Conservation (phyloP, 1,139 yeast genomes). For the Tardiomyces blankii region DNA sequence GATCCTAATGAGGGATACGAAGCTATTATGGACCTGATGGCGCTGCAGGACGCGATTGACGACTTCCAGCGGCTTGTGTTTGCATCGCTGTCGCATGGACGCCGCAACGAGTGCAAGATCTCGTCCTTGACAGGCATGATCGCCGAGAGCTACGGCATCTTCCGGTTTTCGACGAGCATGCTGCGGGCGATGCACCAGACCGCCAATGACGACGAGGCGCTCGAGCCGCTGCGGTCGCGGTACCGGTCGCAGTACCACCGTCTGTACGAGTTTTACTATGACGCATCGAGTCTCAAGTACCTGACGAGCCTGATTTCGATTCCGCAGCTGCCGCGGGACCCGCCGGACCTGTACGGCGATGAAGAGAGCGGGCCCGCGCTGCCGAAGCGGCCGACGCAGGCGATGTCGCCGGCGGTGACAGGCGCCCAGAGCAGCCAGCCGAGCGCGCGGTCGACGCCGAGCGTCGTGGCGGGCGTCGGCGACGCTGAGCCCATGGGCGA, state of each 20-base stretch:
- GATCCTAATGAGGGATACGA: slow-evolving; percentile 97
- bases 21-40: slow-evolving; percentile 75
- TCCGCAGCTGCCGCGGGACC: slow-evolving; percentile 66
- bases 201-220: slow-evolving; percentile 66
- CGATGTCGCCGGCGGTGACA: slow-evolving; percentile 35
- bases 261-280: slow-evolving; percentile 78
- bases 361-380: slow-evolving; percentile 30
- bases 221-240: slow-evolving; percentile 62
- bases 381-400: slow-evolving; percentile 34
- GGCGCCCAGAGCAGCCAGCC: slow-evolving; percentile 19
- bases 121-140: slow-evolving; percentile 85
- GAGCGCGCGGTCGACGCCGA: slow-evolving; percentile 11
- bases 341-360: slow-evolving; percentile 49
- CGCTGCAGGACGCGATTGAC: slow-evolving; percentile 75
- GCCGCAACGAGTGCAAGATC: slow-evolving; percentile 70
- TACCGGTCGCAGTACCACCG: slow-evolving; percentile 73
- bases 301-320: slow-evolving; percentile 76
- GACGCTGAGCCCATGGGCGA: slow-evolving; percentile 27
- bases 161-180: slow-evolving; percentile 84
- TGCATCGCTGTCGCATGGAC: slow-evolving; percentile 40
- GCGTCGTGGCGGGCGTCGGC: slow-evolving; percentile 3
- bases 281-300: slow-evolving; percentile 77
- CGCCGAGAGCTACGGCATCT: slow-evolving; percentile 89
- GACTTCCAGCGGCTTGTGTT: slow-evolving; percentile 70
- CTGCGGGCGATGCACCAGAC: slow-evolving; percentile 76